Evolutionary conservation across 1,284 basidiomycete species (phyloP), one percentile per base, ranked within the genome.

Genomic region (Puccinia horiana): DNA sequence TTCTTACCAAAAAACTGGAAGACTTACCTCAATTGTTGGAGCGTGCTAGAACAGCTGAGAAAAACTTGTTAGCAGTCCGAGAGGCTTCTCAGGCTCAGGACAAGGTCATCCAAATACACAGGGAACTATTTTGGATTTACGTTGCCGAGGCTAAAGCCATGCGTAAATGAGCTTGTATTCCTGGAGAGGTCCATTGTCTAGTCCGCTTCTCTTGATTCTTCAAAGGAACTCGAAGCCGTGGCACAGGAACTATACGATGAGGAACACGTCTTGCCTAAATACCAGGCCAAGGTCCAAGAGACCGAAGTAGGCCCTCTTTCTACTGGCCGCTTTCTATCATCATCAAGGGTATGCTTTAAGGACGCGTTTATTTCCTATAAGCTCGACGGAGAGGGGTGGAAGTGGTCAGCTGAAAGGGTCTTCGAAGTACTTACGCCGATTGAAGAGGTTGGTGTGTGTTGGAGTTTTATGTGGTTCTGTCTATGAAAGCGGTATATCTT

Each of bases 61-160:
- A 88, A 1, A 90, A 91, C 26, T 93, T 91, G 84, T 88, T 92
- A 79, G 92, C 93, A 84, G 92, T 94, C 0, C 35, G 90, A 23
- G 92, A 92, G 84, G 93, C 93, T 11, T 88, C 91, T 1, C 90
- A 92, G 83, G 92, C 93, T 85, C 90, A 91, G 84, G 88, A 90
- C 84, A 92, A 91, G 85, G 89, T 90, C 6, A 90, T 91, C 56
- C 90, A 91, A 26, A 88, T 95, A 75, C 92, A 93, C 88, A 91
- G 91, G 84, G 93, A 96, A 87, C 87, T 94, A 14, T 94, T 93
- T 0, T 98, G 96, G 96, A 90, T 93, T 11, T 93, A 94, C 85
- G 94, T 98, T 18, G 89, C 89, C 2, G 88, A 88, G 16, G 95
- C 94, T 85, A 83, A 82, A 73, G 42, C 52, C 37, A 78, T 78